Base-by-base conservation (phyloP, 1,284 basidiomycete species). In the Apiotrichum siamense region DNA sequence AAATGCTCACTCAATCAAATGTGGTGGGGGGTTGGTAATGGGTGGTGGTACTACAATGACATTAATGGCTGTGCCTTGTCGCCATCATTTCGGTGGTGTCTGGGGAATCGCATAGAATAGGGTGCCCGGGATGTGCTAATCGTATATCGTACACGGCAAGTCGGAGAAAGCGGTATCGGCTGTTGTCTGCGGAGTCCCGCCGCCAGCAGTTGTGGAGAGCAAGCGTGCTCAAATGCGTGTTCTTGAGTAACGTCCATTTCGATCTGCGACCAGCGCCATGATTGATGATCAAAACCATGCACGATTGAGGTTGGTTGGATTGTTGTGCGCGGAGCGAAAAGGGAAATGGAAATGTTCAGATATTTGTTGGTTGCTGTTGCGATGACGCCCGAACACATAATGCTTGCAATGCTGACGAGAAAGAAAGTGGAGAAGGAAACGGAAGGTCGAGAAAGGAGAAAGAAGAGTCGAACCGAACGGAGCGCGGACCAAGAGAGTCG, bases 391-490 rank as follows among this genome's bases (percentile, higher is more conserved):
- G 51, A 56, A 44, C 47, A 56, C 49, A 26, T 27, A 42, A 46
- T 57, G 55, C 55, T 57, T 57, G 55, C 55, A 33, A 53, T 50
- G 52, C 49, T 57, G 55, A 57, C 46, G 46, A 46, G 42, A 52
- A 40, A 45, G 15, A 20, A 35, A 31, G 44, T 18, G 18, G 35
- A 26, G 42, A 44, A 36, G 41, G 15, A 27, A 44, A 54, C 27
- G 7, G 38, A 39, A 36, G 21, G 21, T 15, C 6, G 20, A 32
- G 33, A 21, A 31, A 48, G 35, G 36, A 12, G 25, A 31, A 32
- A 27, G 17, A 26, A 11, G n/a, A 27, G 23, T 38, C 13, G 33
- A 47, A 44, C 12, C 26, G 25, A 37, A 41, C 25, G 25, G 17
- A 39, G 5, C 37, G 31, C 21, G 24, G 25, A 32, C 15, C 27